These are phyloP conservation scores for Penicillium palitans DNA, from an alignment of 2,329 filamentous ascomycete genomes.

Conservation along the genomic window DNA sequence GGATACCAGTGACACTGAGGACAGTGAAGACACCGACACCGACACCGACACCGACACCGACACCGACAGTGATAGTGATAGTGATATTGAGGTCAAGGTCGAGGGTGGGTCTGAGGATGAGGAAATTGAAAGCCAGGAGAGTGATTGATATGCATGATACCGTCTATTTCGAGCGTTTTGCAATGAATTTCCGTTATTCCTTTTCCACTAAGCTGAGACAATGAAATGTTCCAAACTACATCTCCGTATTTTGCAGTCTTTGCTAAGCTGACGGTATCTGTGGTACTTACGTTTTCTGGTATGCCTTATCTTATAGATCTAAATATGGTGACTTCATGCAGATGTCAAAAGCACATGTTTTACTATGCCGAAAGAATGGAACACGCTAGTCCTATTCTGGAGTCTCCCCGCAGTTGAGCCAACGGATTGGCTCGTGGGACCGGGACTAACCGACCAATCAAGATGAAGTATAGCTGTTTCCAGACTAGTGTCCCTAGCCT, in stretches of 20 bases:
- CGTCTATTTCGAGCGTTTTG: neutral
- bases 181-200: neutral
- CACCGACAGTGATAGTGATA: neutral
- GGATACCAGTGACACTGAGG: neutral
- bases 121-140: neutral
- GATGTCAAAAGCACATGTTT: neutral
- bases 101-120: neutral
- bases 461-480: neutral
- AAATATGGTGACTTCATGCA: neutral
- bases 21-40: too few species aligned
- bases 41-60: neutral
- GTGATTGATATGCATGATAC: slow-evolving; percentile 1
- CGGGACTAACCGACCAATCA: neutral
- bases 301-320: neutral
- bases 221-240: neutral
- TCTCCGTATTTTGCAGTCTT: neutral
- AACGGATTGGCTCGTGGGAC: neutral
- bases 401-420: slow-evolving; percentile 4
- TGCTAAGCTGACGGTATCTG: neutral
- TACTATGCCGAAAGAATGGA: neutral
- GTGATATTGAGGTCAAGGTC: neutral
- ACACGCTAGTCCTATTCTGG: neutral
- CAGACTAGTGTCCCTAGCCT: neutral
- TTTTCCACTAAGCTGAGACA: neutral
- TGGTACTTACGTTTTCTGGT: neutral